Evolutionary conservation across 192 early-diverging fungal species (phyloP).

Genomic region (Coemansia sp.): DNA sequence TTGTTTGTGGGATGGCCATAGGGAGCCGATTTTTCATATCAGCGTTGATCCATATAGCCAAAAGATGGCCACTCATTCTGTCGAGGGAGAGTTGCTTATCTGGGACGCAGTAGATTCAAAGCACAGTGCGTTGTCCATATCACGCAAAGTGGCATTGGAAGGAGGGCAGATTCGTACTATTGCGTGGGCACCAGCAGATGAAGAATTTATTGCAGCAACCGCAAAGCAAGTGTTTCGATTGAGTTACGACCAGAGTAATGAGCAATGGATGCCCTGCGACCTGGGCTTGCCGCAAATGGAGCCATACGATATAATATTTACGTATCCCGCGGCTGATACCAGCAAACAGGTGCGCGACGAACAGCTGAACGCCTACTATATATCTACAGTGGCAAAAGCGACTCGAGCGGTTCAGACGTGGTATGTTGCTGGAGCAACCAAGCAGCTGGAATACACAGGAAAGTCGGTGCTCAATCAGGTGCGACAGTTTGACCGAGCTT

Average conservation of each 20-base stretch:
- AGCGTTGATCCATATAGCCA: conserved; percentile 52
- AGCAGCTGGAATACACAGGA: conserved; percentile 20
- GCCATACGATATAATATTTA: conserved; percentile 48
- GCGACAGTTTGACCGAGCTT: conserved; percentile 35
- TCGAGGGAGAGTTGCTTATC: conserved; percentile 49
- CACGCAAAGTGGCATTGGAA: conserved; percentile 42
- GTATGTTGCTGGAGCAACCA: conserved; percentile 16
- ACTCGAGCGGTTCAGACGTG: conserved; percentile 38
- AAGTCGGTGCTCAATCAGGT: conserved; percentile 10
- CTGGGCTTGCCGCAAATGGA: conserved; percentile 21
- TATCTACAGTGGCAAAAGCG: conserved; percentile 28
- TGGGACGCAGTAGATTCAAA: conserved; percentile 27
- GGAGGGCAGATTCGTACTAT: conserved; percentile 44
- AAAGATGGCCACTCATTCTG: conserved; percentile 42
- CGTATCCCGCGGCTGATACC: conserved; percentile 17
- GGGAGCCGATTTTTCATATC: conserved; percentile 46
- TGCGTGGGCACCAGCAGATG: conserved; percentile 46
- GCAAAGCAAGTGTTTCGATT: conserved; percentile 34
- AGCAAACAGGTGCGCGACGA: not conserved
- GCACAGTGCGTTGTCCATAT: conserved; percentile 10
- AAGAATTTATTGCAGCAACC: conserved; percentile 51
- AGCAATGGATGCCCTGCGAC: conserved; percentile 38
- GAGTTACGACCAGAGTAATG: conserved; percentile 12
- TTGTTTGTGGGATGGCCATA: conserved; percentile 50
- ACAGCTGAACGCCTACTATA: conserved; percentile 26